Conservation (phyloP, 2,329 filamentous ascomycete species). For the Neofusicoccum sp. region DNA sequence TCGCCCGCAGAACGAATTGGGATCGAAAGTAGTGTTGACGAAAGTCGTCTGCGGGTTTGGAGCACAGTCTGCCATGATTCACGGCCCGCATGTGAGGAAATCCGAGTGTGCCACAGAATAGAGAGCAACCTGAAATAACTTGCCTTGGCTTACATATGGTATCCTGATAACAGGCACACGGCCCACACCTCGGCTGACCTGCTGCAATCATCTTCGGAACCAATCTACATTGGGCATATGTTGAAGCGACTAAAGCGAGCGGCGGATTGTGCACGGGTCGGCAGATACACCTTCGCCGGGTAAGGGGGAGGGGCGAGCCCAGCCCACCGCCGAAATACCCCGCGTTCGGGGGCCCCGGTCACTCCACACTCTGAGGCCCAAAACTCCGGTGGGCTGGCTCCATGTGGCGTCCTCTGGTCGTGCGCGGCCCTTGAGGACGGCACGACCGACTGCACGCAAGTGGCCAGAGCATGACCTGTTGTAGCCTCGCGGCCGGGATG, state of each 20-base stretch:
- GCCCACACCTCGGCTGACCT: neutral
- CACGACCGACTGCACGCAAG: neutral
- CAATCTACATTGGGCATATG: neutral
- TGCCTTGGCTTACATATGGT: neutral
- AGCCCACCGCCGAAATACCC: slow-evolving; percentile 2
- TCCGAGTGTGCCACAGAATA: too few species aligned
- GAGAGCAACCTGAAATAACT: too few species aligned
- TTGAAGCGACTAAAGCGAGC: neutral
- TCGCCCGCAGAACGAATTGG: slow-evolving; percentile 34
- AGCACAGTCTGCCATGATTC: slow-evolving; percentile 27
- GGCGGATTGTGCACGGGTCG: neutral
- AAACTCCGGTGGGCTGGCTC: neutral
- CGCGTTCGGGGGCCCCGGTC: neutral
- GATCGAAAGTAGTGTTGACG: slow-evolving; percentile 31
- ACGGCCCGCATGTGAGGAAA: too few species aligned
- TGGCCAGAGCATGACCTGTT: neutral
- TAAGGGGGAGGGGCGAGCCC: too few species aligned
- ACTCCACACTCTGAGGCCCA: neutral
- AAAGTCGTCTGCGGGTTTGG: slow-evolving; percentile 45
- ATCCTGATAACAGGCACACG: neutral
- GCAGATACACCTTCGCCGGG: too few species aligned
- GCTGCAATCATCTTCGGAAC: neutral
- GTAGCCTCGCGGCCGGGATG: neutral
- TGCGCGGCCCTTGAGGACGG: neutral
- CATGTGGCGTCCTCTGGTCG: neutral